These are phyloP conservation scores for Fusarium buharicum DNA, from an alignment of 2,329 filamentous ascomycete genomes.

Conservation along the genomic window DNA sequence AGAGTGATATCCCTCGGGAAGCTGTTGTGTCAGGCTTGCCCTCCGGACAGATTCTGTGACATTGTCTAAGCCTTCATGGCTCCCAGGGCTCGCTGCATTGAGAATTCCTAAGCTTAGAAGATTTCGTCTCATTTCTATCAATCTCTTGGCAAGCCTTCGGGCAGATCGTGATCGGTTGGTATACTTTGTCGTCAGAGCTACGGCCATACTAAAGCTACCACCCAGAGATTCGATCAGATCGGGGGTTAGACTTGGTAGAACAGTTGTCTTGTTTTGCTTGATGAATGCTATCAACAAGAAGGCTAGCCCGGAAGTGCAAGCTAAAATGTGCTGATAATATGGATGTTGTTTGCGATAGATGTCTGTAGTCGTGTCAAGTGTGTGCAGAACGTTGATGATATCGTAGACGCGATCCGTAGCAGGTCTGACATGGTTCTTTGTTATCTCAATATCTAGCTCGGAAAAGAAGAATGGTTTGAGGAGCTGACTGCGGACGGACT, in stretches of 20 bases:
- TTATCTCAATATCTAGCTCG: conserved; percentile 24
- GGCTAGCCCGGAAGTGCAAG: conserved; percentile 22
- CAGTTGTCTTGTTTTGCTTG: conserved; percentile 24
- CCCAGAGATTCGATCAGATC: conserved; percentile 22
- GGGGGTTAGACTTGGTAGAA: conserved; percentile 11
- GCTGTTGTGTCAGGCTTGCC: conserved; percentile 9
- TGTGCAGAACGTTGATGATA: conserved; percentile 22
- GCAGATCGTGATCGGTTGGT: conserved; percentile 14
- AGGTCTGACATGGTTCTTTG: conserved; percentile 22
- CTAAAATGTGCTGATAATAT: conserved; percentile 24
- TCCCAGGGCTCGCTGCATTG: conserved; percentile 4
- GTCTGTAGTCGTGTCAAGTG: conserved; percentile 17
- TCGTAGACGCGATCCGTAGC: conserved; percentile 25
- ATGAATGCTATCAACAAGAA: conserved; percentile 30
- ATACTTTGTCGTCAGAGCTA: conserved; percentile 22
- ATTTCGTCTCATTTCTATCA: conserved; percentile 24
- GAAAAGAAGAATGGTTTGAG: conserved; percentile 32
- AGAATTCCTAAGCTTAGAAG: conserved; percentile 20
- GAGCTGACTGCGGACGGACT: conserved; percentile 25
- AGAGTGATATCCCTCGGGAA: not conserved
- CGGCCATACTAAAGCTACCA: conserved; percentile 27
- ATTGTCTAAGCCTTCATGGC: conserved; percentile 10
- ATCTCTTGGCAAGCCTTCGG: conserved; percentile 16
- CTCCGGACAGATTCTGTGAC: conserved; percentile 20
- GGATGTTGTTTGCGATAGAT: conserved; percentile 31